These are phyloP conservation scores for Vigna hirtella DNA, from an alignment of 306 rosid genomes.

Conservation along the genomic window DNA sequence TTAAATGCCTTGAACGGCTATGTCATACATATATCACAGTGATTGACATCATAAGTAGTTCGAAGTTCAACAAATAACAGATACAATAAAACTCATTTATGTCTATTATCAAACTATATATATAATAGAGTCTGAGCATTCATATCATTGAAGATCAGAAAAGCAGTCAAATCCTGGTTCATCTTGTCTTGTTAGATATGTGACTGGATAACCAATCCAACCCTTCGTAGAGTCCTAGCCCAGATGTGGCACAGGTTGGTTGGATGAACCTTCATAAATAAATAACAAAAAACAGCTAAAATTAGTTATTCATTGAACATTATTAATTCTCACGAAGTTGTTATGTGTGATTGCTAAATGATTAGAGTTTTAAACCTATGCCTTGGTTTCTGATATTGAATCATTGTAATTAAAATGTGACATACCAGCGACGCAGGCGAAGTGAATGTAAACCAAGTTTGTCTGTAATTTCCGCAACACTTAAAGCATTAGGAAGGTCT, in stretches of 20 bases:
- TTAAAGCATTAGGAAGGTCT: slow-evolving; percentile 67
- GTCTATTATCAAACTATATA: slow-evolving; percentile 25
- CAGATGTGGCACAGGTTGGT: slow-evolving; percentile 51
- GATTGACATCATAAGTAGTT: slow-evolving; percentile 27
- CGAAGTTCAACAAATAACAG: slow-evolving; percentile 22
- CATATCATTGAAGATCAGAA: slow-evolving; percentile 11
- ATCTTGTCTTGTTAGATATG: slow-evolving; percentile 67
- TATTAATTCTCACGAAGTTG: not conserved
- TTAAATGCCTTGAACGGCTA: slow-evolving; percentile 24
- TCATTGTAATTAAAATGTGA: not conserved
- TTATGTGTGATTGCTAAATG: not conserved
- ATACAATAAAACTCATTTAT: slow-evolving; percentile 1
- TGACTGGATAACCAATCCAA: slow-evolving; percentile 90
- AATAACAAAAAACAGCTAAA: not conserved
- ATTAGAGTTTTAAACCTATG: not conserved
- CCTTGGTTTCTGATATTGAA: too few species aligned
- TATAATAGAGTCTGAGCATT: not conserved
- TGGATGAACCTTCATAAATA: slow-evolving; percentile 63
- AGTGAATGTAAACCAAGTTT: slow-evolving; percentile 86
- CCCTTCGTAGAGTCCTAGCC: slow-evolving; percentile 75
- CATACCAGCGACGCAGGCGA: slow-evolving; percentile 85
- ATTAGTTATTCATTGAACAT: not conserved
- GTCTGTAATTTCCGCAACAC: slow-evolving; percentile 80
- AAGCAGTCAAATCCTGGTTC: slow-evolving; percentile 9
- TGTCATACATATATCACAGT: not conserved